phyloP scores from a whole-genome alignment of 2,329 filamentous ascomycete species.

The Plectosphaerella cucumerina region DNA sequence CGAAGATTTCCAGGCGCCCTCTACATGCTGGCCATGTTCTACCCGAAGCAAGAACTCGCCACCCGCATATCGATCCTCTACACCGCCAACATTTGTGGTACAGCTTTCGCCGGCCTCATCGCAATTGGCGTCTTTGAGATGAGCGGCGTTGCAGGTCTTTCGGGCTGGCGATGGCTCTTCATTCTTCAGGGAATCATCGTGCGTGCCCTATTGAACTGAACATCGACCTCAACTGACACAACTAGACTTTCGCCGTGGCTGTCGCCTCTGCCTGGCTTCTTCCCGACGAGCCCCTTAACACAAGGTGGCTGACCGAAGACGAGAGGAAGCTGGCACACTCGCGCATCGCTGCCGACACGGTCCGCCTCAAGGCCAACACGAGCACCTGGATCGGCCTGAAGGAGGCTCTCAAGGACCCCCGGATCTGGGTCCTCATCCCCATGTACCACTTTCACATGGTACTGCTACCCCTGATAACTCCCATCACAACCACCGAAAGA shows the following conservation, averaged over 20 bases:
- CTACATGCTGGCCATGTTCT: slow-evolving; percentile 26
- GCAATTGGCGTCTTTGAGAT: slow-evolving; percentile 25
- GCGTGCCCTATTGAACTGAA: background rate
- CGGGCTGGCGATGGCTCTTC: slow-evolving; percentile 45
- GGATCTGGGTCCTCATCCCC: slow-evolving; percentile 18
- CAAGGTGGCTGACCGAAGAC: slow-evolving; percentile 26
- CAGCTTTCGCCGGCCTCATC: slow-evolving; percentile 18
- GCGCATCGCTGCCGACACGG: slow-evolving; percentile 26
- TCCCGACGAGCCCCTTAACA: slow-evolving; percentile 30
- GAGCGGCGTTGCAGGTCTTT: slow-evolving; percentile 35
- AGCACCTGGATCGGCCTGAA: slow-evolving; percentile 25
- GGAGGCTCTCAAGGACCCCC: slow-evolving; percentile 17
- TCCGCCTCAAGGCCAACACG: slow-evolving; percentile 25
- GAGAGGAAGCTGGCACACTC: slow-evolving; percentile 34
- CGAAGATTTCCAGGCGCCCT: slow-evolving; percentile 10
- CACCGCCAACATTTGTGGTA: slow-evolving; percentile 20
- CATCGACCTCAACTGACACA: slow-evolving; percentile 19
- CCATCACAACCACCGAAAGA: slow-evolving; percentile 17
- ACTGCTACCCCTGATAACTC: slow-evolving; percentile 7
- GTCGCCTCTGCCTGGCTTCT: slow-evolving; percentile 25
- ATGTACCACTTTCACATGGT: slow-evolving; percentile 25
- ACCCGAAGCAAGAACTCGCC: slow-evolving; percentile 31
- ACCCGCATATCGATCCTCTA: slow-evolving; percentile 30
- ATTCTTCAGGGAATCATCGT: slow-evolving; percentile 30
- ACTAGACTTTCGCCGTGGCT: slow-evolving; percentile 27